These are phyloP conservation scores for Chrysoporthe puriensis DNA, from an alignment of 2,329 filamentous ascomycete species.

Conservation along the genomic window DNA sequence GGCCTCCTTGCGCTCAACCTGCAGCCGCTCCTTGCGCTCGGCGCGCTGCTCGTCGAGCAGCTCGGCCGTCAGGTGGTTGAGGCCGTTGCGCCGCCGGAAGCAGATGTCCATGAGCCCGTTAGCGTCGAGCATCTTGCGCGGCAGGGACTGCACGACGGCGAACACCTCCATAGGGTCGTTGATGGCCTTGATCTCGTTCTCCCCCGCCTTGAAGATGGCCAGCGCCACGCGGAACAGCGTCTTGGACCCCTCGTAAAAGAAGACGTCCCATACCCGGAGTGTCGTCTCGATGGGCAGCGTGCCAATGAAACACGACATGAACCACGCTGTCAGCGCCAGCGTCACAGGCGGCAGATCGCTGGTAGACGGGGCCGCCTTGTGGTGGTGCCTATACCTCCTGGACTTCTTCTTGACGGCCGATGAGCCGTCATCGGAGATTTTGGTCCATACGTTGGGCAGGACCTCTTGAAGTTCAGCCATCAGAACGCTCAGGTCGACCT, in stretches of 20 bases:
- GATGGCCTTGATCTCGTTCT: conserved; percentile 77
- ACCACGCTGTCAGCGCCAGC: conserved; percentile 92
- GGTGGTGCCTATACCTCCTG: conserved; percentile 16
- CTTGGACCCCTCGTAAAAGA: conserved; percentile 94
- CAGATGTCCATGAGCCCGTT: conserved; percentile 83
- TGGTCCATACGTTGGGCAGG: conserved; percentile 82
- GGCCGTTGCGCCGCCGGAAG: conserved; percentile 78
- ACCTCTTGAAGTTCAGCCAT: conserved; percentile 85
- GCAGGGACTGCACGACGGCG: conserved; percentile 87
- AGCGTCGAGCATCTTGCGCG: conserved; percentile 78
- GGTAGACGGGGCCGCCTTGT: neutral
- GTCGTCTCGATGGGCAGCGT: conserved; percentile 91
- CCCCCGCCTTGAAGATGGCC: conserved; percentile 87
- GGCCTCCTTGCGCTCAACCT: conserved; percentile 49
- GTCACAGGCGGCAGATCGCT: conserved; percentile 77
- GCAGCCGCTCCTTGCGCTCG: conserved; percentile 62
- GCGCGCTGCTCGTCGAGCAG: conserved; percentile 76
- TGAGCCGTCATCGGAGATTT: conserved; percentile 59
- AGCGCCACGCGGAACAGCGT: conserved; percentile 91
- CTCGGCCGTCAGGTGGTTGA: conserved; percentile 80
- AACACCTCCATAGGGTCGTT: conserved; percentile 94
- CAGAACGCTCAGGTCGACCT: conserved; percentile 90
- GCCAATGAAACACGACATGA: conserved; percentile 96
- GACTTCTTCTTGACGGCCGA: conserved; percentile 24
- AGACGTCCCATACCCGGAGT: conserved; percentile 90